phyloP scores from a whole-genome alignment of 2,329 filamentous ascomycete genomes.

The Talaromyces sp. region DNA sequence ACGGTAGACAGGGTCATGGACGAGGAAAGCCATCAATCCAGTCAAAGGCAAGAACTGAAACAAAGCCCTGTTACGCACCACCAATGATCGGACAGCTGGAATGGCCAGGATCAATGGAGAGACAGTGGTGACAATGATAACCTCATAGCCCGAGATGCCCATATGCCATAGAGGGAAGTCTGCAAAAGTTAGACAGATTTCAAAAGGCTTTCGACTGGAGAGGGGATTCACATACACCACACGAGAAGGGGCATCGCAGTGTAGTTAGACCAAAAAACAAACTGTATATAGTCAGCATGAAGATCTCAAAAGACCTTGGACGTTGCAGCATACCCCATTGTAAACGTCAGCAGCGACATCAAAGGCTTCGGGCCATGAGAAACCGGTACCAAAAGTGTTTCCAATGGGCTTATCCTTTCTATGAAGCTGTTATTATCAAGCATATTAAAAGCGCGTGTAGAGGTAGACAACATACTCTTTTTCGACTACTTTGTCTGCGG shows the following conservation, averaged over 20 bases:
- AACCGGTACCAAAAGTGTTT: constrained; percentile 66
- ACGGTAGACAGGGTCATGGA: constrained; percentile 68
- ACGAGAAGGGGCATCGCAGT: constrained; percentile 85
- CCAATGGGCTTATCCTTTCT: constrained; percentile 74
- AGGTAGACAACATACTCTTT: constrained; percentile 62
- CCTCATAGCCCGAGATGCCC: constrained; percentile 96
- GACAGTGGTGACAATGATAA: constrained; percentile 76
- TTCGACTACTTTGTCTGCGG: constrained; percentile 54
- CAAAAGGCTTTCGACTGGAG: no score
- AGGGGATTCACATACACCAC: constrained; percentile 69
- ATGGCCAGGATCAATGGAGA: constrained; percentile 77
- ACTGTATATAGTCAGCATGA: constrained; percentile 53
- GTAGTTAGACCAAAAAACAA: constrained; percentile 91
- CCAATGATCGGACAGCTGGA: constrained; percentile 62
- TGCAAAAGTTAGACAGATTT: constrained; percentile 34
- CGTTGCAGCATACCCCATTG: constrained; percentile 64
- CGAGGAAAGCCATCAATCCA: constrained; percentile 75
- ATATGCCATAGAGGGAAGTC: constrained; percentile 98
- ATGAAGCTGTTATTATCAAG: constrained; percentile 22
- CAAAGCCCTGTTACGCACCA: constrained; percentile 65
- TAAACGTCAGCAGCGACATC: constrained; percentile 87
- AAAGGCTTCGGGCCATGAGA: constrained; percentile 69
- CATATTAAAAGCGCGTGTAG: not conserved
- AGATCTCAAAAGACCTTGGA: not conserved
- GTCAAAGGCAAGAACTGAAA: constrained; percentile 73